Conservation (phyloP, 768 basidiomycete species). For the Leccinellum albellum region DNA sequence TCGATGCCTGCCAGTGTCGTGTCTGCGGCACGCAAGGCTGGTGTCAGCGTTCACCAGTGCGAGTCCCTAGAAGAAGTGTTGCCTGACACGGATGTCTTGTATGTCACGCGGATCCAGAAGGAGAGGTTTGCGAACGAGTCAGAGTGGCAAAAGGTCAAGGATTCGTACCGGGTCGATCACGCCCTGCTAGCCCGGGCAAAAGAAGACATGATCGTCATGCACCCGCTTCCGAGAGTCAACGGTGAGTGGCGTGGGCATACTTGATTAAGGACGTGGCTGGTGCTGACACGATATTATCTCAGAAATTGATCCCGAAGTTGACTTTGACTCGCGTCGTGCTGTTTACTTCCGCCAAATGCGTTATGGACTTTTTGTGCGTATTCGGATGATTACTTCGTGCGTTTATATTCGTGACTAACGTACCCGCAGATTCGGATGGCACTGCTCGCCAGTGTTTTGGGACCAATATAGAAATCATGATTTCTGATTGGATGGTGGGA, state of each 20-base stretch:
- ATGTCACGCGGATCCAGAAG: constrained; percentile 94
- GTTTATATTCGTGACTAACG: neutral
- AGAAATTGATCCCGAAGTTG: constrained; percentile 99
- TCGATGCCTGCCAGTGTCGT: constrained; percentile 89
- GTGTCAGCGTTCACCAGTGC: constrained; percentile 72
- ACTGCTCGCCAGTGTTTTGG: constrained; percentile 66
- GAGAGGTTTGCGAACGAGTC: constrained; percentile 80
- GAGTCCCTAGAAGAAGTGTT: constrained; percentile 91
- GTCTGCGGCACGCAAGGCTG: constrained; percentile 77
- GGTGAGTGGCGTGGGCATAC: constrained; percentile 42
- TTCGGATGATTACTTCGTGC: neutral
- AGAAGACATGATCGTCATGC: constrained; percentile 98
- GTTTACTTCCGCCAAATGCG: constrained; percentile 99
- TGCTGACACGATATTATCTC: constrained; percentile 10
- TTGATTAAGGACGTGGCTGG: neutral
- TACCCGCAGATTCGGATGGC: constrained; percentile 68
- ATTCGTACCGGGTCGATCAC: constrained; percentile 91
- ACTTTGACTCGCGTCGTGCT: constrained; percentile 90
- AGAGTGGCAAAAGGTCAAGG: constrained; percentile 90
- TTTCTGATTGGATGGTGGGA: neutral
- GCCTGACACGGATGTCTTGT: constrained; percentile 90
- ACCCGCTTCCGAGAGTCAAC: constrained; percentile 92
- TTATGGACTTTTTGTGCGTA: constrained; percentile 91
- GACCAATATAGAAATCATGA: constrained; percentile 10
- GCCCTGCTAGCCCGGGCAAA: constrained; percentile 90